These are phyloP conservation scores for Sclerotiophoma versabilis DNA, from an alignment of 2,329 filamentous ascomycete species.

Conservation along the genomic window DNA sequence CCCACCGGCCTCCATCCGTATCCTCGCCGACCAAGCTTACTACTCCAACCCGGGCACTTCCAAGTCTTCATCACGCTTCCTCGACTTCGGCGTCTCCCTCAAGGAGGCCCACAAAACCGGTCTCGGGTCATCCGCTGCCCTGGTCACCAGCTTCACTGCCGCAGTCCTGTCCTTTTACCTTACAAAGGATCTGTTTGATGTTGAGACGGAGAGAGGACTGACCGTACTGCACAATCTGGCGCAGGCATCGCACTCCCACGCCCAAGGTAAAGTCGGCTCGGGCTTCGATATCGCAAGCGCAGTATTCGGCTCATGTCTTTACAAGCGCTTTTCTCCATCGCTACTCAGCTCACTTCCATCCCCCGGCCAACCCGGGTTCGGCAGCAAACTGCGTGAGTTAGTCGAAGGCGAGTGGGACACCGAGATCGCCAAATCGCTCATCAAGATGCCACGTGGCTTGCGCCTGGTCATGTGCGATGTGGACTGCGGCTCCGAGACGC, in stretches of 20 bases:
- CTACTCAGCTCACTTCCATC: slow-evolving; percentile 74
- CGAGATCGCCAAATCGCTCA: slow-evolving; percentile 72
- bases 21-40: slow-evolving; percentile 95
- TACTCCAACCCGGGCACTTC: slow-evolving; percentile 68
- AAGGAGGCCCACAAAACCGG: slow-evolving; percentile 90
- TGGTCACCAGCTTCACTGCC: slow-evolving; percentile 86
- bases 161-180: slow-evolving; percentile 80
- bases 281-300: slow-evolving; percentile 95
- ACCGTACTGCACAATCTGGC: slow-evolving; percentile 86
- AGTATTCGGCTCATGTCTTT: slow-evolving; percentile 88
- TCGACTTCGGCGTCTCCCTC: slow-evolving; percentile 78
- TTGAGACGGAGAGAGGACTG: slow-evolving; percentile 62
- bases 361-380: slow-evolving; percentile 71
- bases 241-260: slow-evolving; percentile 91
- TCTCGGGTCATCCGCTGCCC: slow-evolving; percentile 89
- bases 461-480: slow-evolving; percentile 94
- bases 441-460: slow-evolving; percentile 75
- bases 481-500: slow-evolving; percentile 90
- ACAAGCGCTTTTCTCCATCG: slow-evolving; percentile 87
- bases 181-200: slow-evolving; percentile 61
- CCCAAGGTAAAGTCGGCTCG: slow-evolving; percentile 94
- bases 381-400: slow-evolving; percentile 66
- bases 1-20: slow-evolving; percentile 76
- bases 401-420: slow-evolving; percentile 81
- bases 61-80: slow-evolving; percentile 64